Evolutionary conservation across 768 basidiomycete species (phyloP), one percentile per base, ranked within the genome.

Genomic region (Mycena kentingensis): DNA sequence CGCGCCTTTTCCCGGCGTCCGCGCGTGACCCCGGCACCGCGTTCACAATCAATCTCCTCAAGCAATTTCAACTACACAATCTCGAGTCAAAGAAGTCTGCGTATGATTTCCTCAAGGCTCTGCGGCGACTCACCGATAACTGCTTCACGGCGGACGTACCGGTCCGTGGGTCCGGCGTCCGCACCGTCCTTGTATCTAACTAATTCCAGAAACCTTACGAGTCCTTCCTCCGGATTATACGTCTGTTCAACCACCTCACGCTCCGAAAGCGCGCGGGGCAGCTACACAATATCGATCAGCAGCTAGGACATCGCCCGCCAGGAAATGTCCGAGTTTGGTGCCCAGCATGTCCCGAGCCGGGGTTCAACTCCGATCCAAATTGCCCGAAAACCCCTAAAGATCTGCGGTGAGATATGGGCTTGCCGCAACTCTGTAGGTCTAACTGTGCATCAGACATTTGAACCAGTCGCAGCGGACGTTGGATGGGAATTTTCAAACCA

Each of bases 11-110:
- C 21, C 51, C 51, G 19, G 51, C 51, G 5, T 19, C 49, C 6
- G 44, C 35, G 8, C 13, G 25, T 4, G 29, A 51, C 4, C 36
- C 49, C 2, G 7, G 18, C n/a, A 52, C 51, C 18, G 51, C 51
- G 2, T 52, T 46, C 25, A 38, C 51, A 16, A 22, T 52, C n/a
- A 36, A 6, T 2, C 3, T 46, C 3, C 21, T 52, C 22, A 52
- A 52, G 19, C 28, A 46, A 16, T 52, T 32, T 16, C 44, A 46
- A 16, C 44, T 52, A 4, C 51, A 52, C n/a, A 46, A 46, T 31
- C 28, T 52, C 15, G 51, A 46, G 39, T 44, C 51, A 25, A 36
- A 52, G 41, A 52, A 46, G 26, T 16, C 51, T 6, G 44, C 51
- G 3, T 52, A 52, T 36, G 44, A 46, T 34, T 52, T 37, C 22